phyloP scores from a whole-genome alignment of 805 yeast genomes.

The Candida coleopterorum region DNA sequence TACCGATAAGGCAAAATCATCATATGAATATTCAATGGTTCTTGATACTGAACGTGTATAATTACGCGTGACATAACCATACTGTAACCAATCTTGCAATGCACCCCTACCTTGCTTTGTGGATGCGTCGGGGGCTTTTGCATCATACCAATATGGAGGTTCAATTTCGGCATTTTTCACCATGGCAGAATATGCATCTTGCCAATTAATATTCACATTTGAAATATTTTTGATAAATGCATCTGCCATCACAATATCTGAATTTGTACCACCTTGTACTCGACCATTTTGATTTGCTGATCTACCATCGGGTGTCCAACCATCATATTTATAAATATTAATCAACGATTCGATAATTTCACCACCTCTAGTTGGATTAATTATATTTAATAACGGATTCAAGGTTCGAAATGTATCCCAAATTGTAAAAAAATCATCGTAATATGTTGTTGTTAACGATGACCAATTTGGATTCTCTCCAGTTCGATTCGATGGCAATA shows the following conservation, averaged over 20 bases:
- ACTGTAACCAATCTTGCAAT: slow-evolving; percentile 26
- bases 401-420: slow-evolving; percentile 36
- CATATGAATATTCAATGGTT: slow-evolving; percentile 33
- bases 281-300: slow-evolving; percentile 32
- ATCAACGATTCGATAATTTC: slow-evolving; percentile 25
- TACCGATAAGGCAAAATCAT: slow-evolving; percentile 29
- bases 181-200: slow-evolving; percentile 27
- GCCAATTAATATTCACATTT: slow-evolving; percentile 20
- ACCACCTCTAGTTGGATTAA: slow-evolving; percentile 20
- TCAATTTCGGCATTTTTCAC: slow-evolving; percentile 29
- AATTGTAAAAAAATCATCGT: slow-evolving; percentile 34
- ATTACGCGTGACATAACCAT: slow-evolving; percentile 27
- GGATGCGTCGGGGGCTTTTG: slow-evolving; percentile 23
- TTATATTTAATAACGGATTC: slow-evolving; percentile 26
- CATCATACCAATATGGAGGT: slow-evolving; percentile 24
- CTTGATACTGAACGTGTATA: slow-evolving; percentile 29
- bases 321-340: slow-evolving; percentile 27
- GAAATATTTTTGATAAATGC: slow-evolving; percentile 25
- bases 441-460: slow-evolving; percentile 14
- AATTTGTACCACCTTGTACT: slow-evolving; percentile 34
- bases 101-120: slow-evolving; percentile 33
- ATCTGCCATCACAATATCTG: slow-evolving; percentile 34
- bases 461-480: slow-evolving; percentile 28
- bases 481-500: slow-evolving; percentile 27
- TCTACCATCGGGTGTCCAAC: slow-evolving; percentile 34